Base-by-base conservation (phyloP, 352 stramenopile genomes). In the Phytophthora vignae region DNA sequence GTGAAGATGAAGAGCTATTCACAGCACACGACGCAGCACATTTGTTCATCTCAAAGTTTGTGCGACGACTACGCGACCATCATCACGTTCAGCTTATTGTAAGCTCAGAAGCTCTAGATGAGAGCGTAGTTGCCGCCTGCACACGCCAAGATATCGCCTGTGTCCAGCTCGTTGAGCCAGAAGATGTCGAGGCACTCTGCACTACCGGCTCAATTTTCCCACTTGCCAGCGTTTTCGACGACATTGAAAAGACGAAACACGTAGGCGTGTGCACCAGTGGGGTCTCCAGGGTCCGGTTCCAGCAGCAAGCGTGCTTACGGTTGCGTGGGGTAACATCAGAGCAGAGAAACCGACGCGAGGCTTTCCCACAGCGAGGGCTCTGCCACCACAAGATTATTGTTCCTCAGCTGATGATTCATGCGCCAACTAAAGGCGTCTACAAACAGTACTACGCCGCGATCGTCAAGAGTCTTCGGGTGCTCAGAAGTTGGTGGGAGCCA, bases 371-470 rank as follows among this genome's bases (percentile, higher is more conserved):
- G 5, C 21, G 19, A 17, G 25, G 65, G 15, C 55, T 40, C 19
- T 5, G 29, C 6, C 17, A 53, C 1, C n/a, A 70, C 2, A 21
- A 54, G 5, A 17, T 67, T 29, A 55, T 74, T 0, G 71, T 90
- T 14, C 83, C 82, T 11, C 88, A 93, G 50, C 65, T 93, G 4
- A 12, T 92, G 25, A 22, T 94, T n/a, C 66, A 84, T 33, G 85
- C 82, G 0, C 65, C 83, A 3, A 85, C 76, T 1, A 93, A 89
- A 70, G 82, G 76, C 0, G 71, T 92, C 4, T 91, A 87, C 68
- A 90, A 88, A 53, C 84, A 91, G 63, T 93, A 93, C 53, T 88
- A 83, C 31, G 77, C 73, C 1, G 74, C 77, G 0, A 66, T 92
- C 3, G 61, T 85, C 42, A 92, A 94, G 63, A 69, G 74, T 9